These are phyloP conservation scores for Serendipita sp. DNA, from an alignment of 768 basidiomycete genomes.

Conservation along the genomic window DNA sequence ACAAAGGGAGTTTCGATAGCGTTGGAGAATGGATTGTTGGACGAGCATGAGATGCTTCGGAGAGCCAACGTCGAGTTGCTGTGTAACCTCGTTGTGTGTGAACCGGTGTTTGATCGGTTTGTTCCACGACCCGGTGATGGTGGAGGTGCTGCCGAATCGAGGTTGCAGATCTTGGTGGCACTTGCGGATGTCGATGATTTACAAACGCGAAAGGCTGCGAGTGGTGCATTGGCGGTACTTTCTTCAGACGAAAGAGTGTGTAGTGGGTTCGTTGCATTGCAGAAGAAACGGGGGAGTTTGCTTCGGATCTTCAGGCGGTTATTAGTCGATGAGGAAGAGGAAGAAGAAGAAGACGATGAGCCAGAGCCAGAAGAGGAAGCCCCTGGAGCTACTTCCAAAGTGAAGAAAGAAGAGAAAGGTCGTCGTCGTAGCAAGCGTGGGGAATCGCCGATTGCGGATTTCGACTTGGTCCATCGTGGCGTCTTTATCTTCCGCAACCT, in stretches of 20 bases:
- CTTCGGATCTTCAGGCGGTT: constrained; percentile 35
- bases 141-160: constrained; percentile 30
- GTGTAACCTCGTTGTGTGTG: constrained; percentile 76
- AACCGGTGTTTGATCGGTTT: constrained; percentile 60
- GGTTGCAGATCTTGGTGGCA: constrained; percentile 68
- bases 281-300: constrained; percentile 45
- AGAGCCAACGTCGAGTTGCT: constrained; percentile 81
- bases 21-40: constrained; percentile 58
- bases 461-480: constrained; percentile 62
- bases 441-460: constrained; percentile 16
- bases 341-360: constrained; percentile 23
- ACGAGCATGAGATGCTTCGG: constrained; percentile 67
- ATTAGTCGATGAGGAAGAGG: constrained; percentile 13
- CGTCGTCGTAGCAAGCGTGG: constrained; percentile 13
- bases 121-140: constrained; percentile 19
- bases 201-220: constrained; percentile 74
- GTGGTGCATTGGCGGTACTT: constrained; percentile 75
- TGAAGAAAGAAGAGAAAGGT: neutral
- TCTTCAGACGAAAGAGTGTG: constrained; percentile 48
- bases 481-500: constrained; percentile 60
- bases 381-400: neutral
- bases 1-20: constrained; percentile 22
- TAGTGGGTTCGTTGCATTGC: constrained; percentile 40
- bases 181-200: constrained; percentile 76
- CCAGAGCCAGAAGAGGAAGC: constrained; percentile 23